A percentile compares a stretch with the other conserved stretches of the same genome.
Evolutionary conservation across 2,329 filamentous ascomycete species (phyloP).

Genomic region (Periconia digitata): DNA sequence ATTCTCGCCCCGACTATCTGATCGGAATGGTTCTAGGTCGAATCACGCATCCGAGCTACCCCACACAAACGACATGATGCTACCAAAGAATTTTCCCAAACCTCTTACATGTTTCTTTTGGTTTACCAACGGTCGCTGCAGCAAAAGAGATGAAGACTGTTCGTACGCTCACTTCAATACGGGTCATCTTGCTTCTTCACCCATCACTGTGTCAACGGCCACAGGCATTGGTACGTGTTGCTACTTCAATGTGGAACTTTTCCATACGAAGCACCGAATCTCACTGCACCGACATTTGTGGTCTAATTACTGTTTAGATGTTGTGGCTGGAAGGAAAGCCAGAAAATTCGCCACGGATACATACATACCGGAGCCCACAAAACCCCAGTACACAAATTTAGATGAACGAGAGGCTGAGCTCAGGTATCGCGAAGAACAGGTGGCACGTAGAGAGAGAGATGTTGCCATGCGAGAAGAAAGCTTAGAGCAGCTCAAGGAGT

Average conservation of each 20-base stretch:
- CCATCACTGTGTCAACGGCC: slow-evolving; percentile 1
- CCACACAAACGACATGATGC: background rate
- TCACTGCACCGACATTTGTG: background rate
- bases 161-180: slow-evolving; percentile 11
- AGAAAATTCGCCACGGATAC: background rate
- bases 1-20: background rate
- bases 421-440: background rate
- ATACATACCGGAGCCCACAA: background rate
- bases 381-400: no score
- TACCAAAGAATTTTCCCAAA: slow-evolving; percentile 12
- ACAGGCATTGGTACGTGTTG: background rate
- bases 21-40: background rate
- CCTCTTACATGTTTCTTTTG: slow-evolving; percentile 13
- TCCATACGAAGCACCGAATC: background rate
- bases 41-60: background rate
- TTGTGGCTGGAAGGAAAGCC: slow-evolving; percentile 4
- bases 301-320: background rate
- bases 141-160: slow-evolving; percentile 7
- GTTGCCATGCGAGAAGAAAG: background rate
- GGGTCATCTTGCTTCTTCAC: slow-evolving; percentile 3
- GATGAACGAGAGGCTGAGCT: background rate
- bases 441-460: background rate
- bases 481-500: slow-evolving; percentile 1
- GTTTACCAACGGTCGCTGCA: slow-evolving; percentile 4
- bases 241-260: no score